Evolutionary conservation across 768 basidiomycete species (phyloP).

Genomic region (Lenzites betulinus): DNA sequence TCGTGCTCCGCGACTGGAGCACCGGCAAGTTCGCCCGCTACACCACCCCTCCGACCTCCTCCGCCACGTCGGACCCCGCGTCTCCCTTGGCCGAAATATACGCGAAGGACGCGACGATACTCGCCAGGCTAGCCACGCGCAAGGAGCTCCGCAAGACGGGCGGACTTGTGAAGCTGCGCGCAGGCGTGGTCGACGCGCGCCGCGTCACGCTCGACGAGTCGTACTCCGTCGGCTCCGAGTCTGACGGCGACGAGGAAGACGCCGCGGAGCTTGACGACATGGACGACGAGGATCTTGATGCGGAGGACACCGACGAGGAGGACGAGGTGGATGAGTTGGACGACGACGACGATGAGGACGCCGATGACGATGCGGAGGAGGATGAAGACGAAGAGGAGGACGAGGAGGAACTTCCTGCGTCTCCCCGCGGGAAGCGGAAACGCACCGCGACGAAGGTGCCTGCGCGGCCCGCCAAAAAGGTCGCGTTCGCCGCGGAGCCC

Average conservation of each 20-base stretch:
- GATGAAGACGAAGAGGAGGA: slow-evolving; percentile 46
- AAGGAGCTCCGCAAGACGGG: slow-evolving; percentile 65
- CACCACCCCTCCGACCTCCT: slow-evolving; percentile 50
- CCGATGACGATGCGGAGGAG: slow-evolving; percentile 44
- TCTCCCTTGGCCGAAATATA: slow-evolving; percentile 37
- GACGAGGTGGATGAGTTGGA: slow-evolving; percentile 40
- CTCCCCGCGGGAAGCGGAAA: slow-evolving; percentile 36
- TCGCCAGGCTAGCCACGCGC: slow-evolving; percentile 50
- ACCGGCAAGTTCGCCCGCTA: slow-evolving; percentile 74
- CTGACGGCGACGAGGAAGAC: slow-evolving; percentile 40
- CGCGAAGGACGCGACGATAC: slow-evolving; percentile 49
- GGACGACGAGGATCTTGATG: slow-evolving; percentile 40
- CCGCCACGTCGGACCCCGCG: slow-evolving; percentile 13
- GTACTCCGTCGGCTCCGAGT: slow-evolving; percentile 44
- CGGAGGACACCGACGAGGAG: slow-evolving; percentile 41
- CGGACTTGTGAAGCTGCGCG: slow-evolving; percentile 51
- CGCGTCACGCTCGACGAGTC: slow-evolving; percentile 41
- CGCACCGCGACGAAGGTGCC: slow-evolving; percentile 17
- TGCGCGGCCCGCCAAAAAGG: slow-evolving; percentile 36
- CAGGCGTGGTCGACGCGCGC: slow-evolving; percentile 43
- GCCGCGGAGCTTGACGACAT: slow-evolving; percentile 29
- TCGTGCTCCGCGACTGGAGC: slow-evolving; percentile 85
- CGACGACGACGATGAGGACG: slow-evolving; percentile 42
- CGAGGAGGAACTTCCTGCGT: slow-evolving; percentile 36
- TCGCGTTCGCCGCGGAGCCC: slow-evolving; percentile 34